phyloP scores from a whole-genome alignment of 345 rosid genomes.

The Nephelium lappaceum region DNA sequence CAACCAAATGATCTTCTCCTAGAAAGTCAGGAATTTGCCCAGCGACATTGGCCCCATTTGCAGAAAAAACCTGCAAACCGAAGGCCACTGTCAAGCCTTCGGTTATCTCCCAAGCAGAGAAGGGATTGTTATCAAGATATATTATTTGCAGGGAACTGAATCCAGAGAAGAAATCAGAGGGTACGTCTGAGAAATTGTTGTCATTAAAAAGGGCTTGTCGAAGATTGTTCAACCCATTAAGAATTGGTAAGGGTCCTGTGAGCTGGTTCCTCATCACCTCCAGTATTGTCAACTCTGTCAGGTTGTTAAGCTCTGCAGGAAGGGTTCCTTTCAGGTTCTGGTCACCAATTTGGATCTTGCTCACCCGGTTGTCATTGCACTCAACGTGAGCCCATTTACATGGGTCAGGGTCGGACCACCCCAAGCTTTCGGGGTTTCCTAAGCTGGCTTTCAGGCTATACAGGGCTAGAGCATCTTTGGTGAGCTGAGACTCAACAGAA shows the following conservation, averaged over 20 bases:
- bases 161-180: conserved; percentile 60
- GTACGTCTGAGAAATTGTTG: conserved; percentile 54
- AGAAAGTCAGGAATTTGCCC: conserved; percentile 62
- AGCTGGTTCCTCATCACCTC: conserved; percentile 57
- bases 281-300: conserved; percentile 41
- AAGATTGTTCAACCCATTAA: conserved; percentile 48
- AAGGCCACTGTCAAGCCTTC: conserved; percentile 43
- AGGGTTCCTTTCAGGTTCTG: conserved; percentile 47
- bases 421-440: conserved; percentile 38
- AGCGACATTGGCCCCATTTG: conserved; percentile 42
- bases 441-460: conserved; percentile 33
- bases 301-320: conserved; percentile 54
- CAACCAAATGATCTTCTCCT: conserved; percentile 32
- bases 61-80: conserved; percentile 51
- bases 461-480: conserved; percentile 4
- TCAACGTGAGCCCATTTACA: conserved; percentile 55
- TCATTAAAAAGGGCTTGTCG: conserved; percentile 33
- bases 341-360: conserved; percentile 59
- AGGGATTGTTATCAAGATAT: conserved; percentile 50
- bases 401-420: conserved; percentile 68
- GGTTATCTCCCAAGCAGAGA: conserved; percentile 59
- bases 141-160: conserved; percentile 45
- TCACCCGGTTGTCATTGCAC: conserved; percentile 45
- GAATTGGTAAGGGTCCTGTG: conserved; percentile 56
- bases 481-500: neutral